phyloP scores from a whole-genome alignment of 2,329 filamentous ascomycete genomes.

The Nemania bipapillata region DNA sequence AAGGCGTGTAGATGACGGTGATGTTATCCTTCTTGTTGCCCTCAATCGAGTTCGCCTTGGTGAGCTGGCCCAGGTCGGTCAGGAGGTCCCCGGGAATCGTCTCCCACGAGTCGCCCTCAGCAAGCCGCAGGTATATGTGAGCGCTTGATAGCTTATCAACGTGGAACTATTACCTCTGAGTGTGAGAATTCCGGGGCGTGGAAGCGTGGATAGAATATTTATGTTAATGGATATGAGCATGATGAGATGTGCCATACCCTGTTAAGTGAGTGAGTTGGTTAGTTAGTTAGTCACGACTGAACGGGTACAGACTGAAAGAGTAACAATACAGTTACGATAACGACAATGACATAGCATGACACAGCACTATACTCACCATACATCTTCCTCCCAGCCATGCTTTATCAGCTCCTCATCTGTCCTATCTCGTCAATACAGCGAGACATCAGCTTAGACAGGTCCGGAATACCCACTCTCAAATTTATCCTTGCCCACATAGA shows the following conservation, averaged over 20 bases:
- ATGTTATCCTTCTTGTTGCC: constrained; percentile 99
- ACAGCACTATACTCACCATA: constrained; percentile 72
- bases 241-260: constrained; percentile 46
- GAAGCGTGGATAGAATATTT: not conserved
- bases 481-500: constrained; percentile 99
- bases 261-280: constrained; percentile 17
- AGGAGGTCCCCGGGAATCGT: constrained; percentile 78
- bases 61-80: constrained; percentile 92
- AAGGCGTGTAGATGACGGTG: constrained; percentile 96
- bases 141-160: constrained; percentile 96
- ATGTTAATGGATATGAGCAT: not conserved
- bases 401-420: constrained; percentile 96
- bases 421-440: constrained; percentile 30
- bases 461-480: constrained; percentile 80
- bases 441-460: constrained; percentile 31
- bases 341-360: not conserved
- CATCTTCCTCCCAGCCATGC: constrained; percentile 91
- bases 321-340: not conserved
- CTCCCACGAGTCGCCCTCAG: constrained; percentile 84
- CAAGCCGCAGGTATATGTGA: constrained; percentile 91
- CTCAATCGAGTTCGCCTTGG: constrained; percentile 98
- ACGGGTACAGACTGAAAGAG: constrained; percentile 11
- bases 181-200: constrained; percentile 15
- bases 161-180: constrained; percentile 74
- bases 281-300: not conserved